Evolutionary conservation across 257 asterid species (phyloP), one percentile per base, ranked within the genome.

Genomic region (Ocimum tenuiflorum): DNA sequence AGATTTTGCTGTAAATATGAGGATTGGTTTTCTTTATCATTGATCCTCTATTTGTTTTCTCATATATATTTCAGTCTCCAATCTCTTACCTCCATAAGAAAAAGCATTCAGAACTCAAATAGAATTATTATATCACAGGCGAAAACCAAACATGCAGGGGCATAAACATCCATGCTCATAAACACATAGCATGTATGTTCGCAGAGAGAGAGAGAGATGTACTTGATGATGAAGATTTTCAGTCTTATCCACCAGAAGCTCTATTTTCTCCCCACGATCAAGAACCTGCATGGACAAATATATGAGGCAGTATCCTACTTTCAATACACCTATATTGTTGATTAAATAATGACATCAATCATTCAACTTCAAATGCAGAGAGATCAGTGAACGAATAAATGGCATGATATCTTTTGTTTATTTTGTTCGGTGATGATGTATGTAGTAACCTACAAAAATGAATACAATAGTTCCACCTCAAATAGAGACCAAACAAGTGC

Each of bases 201-300:
- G 41, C 29, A 35, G 11, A 46, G 38, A 47, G 35, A 63, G 62
- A 57, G n/a, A 18, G 9, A 46, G 36, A 61, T 33, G n/a, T 50
- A 78, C 96, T 95, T 90, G 96, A n/a, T 83, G 65, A 68, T 85
- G 97, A 73, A 90, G 91, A 72, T 82, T 88, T 80, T 90, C 96
- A 27, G 95, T 90, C 78, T 90, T 90, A 76, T 90, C 97, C 82
- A 90, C 96, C 68, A 88, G 80, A 80, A 90, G 80, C 80, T 90
- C 97, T 59, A 90, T 87, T 82, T 90, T 90, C 63, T 87, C 97
- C 38, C 96, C 97, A 63, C 97, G 97, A 57, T 90, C 97, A 14
- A 90, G 88, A 75, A 90, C 97, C 97, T 90, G 70, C 54, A 75
- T 42, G 35, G 48, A 51, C 29, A 71, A 71, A 15, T 38, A 49